These are phyloP conservation scores for Pseudogymnoascus pannorum DNA, from an alignment of 2,329 filamentous ascomycete species.

Conservation along the genomic window DNA sequence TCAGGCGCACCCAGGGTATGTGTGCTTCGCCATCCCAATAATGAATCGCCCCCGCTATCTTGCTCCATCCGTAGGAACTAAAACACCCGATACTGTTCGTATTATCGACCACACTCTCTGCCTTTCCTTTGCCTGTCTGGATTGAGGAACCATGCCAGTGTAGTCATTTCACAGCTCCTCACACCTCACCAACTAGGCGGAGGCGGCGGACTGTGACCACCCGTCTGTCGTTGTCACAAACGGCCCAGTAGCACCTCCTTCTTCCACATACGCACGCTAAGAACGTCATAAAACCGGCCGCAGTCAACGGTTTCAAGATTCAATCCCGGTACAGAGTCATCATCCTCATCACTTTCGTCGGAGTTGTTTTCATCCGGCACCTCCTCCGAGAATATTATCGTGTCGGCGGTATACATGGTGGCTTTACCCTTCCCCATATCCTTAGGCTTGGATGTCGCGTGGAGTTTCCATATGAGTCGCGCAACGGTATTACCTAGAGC, in stretches of 20 bases:
- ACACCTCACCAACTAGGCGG: background rate
- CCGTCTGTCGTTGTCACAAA: slow-evolving; percentile 29
- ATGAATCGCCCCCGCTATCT: background rate
- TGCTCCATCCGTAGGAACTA: background rate
- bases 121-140: background rate
- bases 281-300: slow-evolving; percentile 38
- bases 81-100: background rate
- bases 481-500: slow-evolving; percentile 45
- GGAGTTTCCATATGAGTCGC: slow-evolving; percentile 35
- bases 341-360: slow-evolving; percentile 32
- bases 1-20: background rate
- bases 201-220: background rate
- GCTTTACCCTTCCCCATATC: slow-evolving; percentile 20
- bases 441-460: slow-evolving; percentile 21
- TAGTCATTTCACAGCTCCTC: background rate
- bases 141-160: background rate
- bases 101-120: background rate
- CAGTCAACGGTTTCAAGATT: slow-evolving; percentile 35
- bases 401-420: slow-evolving; percentile 13
- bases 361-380: slow-evolving; percentile 21
- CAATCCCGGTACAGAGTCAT: slow-evolving; percentile 19
- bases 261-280: slow-evolving; percentile 48
- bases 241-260: slow-evolving; percentile 45
- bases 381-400: slow-evolving; percentile 18
- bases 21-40: background rate